Conservation (phyloP, 345 rosid species). For the Linum lewisii region DNA sequence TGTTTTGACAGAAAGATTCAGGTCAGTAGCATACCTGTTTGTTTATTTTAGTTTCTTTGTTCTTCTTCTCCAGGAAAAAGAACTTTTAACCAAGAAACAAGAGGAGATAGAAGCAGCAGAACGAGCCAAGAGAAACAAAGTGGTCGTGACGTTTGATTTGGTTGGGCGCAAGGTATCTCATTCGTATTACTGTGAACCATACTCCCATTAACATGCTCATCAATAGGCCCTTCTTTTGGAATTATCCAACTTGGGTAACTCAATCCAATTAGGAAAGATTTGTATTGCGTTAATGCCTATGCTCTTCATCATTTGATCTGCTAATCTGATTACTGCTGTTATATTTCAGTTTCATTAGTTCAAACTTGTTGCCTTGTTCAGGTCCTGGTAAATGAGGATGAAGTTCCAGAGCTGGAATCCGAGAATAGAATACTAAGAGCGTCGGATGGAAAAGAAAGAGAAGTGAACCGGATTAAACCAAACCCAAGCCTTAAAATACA, state of each 20-base stretch:
- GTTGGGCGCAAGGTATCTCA: constrained; percentile 78
- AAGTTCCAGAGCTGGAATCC: constrained; percentile 48
- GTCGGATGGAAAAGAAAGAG: constrained; percentile 36
- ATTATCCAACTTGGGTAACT: constrained; percentile 2
- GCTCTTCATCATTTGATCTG: not conserved
- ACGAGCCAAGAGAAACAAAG: constrained; percentile 56
- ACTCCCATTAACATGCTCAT: not conserved
- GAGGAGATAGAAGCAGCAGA: constrained; percentile 80
- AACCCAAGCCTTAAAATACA: constrained; percentile 55
- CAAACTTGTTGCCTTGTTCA: constrained; percentile 14
- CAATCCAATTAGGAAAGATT: not conserved
- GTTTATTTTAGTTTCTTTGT: not conserved
- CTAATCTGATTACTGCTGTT: not conserved
- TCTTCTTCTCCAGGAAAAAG: constrained; percentile 53
- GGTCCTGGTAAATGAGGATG: constrained; percentile 81
- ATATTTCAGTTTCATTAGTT: not conserved
- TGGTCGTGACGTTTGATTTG: constrained; percentile 81
- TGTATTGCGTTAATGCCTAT: not conserved
- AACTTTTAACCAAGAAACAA: constrained; percentile 68
- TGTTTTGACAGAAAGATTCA: not conserved
- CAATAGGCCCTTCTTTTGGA: not conserved
- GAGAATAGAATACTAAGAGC: constrained; percentile 54
- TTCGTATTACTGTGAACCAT: constrained; percentile 1
- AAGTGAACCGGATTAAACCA: constrained; percentile 65
- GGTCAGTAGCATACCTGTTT: not conserved